Base-by-base conservation (phyloP, 768 basidiomycete species). In the Boletellus emodensis region DNA sequence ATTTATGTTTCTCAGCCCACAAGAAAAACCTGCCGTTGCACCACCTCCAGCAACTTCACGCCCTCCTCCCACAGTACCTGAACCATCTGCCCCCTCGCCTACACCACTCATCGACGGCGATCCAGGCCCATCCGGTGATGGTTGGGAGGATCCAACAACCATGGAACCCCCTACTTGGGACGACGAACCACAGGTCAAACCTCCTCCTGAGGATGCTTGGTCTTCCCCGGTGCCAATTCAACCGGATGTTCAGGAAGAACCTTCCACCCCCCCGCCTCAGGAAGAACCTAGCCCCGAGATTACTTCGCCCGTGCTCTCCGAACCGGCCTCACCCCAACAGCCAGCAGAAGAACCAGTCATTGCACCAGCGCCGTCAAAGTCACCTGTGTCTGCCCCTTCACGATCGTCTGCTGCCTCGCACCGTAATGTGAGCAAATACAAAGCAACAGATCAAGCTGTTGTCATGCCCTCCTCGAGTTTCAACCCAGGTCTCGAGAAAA, bases 131-230 rank as follows among this genome's bases (percentile, higher is more conserved):
- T 66, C 71, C 54, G 52, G 52, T 2, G 57, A 72, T 40, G 80
- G 76, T 39, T 83, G 85, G 81, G 87, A 90, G 66, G 87, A 87
- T 54, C 84, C 87, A 2, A 85, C 80, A 1, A 88, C 87, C 1
- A 78, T 74, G 24, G 79, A 87, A 57, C 71, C 78, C 10, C 85
- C 82, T 7, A 73, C 78, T 35, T 87, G 85, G 84, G 87, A 88
- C 46, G 86, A 87, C 40, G 85, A 87, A 44, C 77, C 80, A 13
- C 72, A 75, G 43, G 59, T 60, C 46, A 71, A 72, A 51, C 51
- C 69, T 37, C 56, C 67, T 22, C 58, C 63, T 1, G 62, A 59
- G 48, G 70, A 71, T 49, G 57, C 62, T 26, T 59, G 67, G 54
- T 56, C 70, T 30, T 65, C 65, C 18, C 68, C 72, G 8, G 71